Evolutionary conservation across 73 alveolate species (phyloP).

Genomic region (Durusdinium trenchii): DNA sequence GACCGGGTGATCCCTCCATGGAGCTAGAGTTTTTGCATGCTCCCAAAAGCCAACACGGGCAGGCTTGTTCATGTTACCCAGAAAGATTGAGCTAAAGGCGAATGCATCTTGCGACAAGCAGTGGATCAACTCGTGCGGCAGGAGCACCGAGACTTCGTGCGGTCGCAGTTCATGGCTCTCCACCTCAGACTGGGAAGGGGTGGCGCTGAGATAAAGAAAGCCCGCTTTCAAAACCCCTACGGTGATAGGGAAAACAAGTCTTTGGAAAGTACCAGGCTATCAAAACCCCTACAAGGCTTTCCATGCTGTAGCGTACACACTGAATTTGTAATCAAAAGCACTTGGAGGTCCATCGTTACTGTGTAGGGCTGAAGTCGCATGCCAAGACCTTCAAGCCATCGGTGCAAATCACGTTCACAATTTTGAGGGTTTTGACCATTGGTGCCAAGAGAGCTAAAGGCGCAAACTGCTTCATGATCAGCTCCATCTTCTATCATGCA

Average conservation of each 20-base stretch:
- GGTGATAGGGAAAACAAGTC: too few relatives aligned
- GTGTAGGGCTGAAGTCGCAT: not conserved
- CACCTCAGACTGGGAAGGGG: not conserved
- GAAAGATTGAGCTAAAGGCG: not conserved
- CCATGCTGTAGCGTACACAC: not conserved
- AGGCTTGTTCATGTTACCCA: not conserved
- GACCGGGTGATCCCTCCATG: not conserved
- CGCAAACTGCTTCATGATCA: not conserved
- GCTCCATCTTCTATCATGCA: not conserved
- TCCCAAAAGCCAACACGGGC: not conserved
- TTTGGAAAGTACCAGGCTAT: too few relatives aligned
- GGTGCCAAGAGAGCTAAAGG: not conserved
- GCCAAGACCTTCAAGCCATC: not conserved
- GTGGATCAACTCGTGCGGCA: constrained; percentile 20
- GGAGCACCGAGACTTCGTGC: not conserved
- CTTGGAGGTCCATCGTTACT: not conserved
- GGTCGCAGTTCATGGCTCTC: not conserved
- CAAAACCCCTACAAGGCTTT: not conserved
- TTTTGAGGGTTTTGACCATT: not conserved
- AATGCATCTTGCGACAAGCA: not conserved
- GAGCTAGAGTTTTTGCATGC: not conserved
- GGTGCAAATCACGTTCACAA: not conserved
- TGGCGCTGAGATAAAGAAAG: not conserved
- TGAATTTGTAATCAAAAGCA: not conserved
- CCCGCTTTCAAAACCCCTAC: too few relatives aligned